Base-by-base conservation (phyloP, 805 yeast genomes). In the Maudiozyma bulderi region DNA sequence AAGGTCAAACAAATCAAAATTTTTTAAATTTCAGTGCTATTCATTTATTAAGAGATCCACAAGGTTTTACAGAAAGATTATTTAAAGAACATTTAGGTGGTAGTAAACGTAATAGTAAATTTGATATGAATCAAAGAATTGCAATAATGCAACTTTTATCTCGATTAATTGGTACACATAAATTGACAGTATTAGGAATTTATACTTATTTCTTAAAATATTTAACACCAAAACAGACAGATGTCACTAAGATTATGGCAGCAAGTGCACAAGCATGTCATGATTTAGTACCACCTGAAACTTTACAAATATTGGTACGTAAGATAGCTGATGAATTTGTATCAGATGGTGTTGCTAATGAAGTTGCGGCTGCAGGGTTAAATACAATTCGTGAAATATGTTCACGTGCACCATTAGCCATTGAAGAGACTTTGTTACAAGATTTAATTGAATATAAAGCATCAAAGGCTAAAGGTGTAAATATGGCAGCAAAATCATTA, bases 241-340 rank as follows among this genome's bases (percentile, higher is more conserved):
- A 91, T 57, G 99, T 93, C 42, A 93, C 99, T 0, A 95, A 88
- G 66, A 83, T 93, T 55, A 80, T 93, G 87, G 98, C 99, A 7
- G 95, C 98, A 4, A 76, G 86, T 44, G 99, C 99, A 0, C 99
- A 93, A 72, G 88, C 98, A 0, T 78, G 95, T 30, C 99, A 93
- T 64, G 98, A 93, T 61, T 73, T 93, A 60, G 96, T 93, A 7
- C 99, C 99, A 29, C 99, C 99, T 6, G 99, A 93, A 65, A 80
- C 82, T 13, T 77, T 93, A 52, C 72, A 76, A 43, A 82, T 83
- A 46, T 81, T 93, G 57, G 82, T 93, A 8, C 79, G 96, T 50
- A 93, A 91, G 63, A 81, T 93, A 55, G 98, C 99, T 1, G 95
- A 93, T 68, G 99, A 93, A 69, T 93, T 93, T 60, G 96, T 93